phyloP scores from a whole-genome alignment of 768 basidiomycete genomes.

The Lentinula lateritia region DNA sequence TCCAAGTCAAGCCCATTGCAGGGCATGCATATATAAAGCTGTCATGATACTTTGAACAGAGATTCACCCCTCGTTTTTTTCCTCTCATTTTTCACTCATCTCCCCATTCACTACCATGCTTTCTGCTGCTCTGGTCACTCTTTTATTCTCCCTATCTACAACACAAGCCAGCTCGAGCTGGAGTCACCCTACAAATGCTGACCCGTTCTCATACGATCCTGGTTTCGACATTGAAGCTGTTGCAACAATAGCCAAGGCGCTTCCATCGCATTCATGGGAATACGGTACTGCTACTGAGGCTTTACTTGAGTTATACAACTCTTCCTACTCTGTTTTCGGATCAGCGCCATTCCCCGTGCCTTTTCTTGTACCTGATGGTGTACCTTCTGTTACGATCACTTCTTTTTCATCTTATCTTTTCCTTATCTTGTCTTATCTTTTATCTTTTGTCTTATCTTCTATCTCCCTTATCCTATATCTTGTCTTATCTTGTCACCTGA shows the following conservation, averaged over 20 bases:
- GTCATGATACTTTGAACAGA: not conserved
- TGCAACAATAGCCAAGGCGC: constrained; percentile 21
- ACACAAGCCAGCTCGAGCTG: not conserved
- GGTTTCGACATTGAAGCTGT: constrained; percentile 33
- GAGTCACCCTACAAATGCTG: not conserved
- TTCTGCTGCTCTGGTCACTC: not conserved
- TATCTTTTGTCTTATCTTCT: too few relatives aligned
- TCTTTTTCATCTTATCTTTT: too few relatives aligned
- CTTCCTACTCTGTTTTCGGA: constrained; percentile 23
- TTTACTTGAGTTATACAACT: constrained; percentile 37
- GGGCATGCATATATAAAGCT: not conserved
- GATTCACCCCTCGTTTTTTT: not conserved
- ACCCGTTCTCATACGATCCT: constrained; percentile 25
- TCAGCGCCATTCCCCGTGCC: constrained; percentile 19
- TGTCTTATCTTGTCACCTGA: too few relatives aligned
- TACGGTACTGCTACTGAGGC: constrained; percentile 37
- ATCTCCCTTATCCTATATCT: too few relatives aligned
- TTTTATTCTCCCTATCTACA: not conserved
- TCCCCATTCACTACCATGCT: not conserved
- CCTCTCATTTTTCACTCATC: not conserved
- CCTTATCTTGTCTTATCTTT: too few relatives aligned
- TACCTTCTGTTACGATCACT: too few relatives aligned
- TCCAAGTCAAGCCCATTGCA: too few relatives aligned
- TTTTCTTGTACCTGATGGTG: constrained; percentile 7
- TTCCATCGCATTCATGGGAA: constrained; percentile 45